phyloP scores from a whole-genome alignment of 148 eudicot genomes.

The Rhododendron henanense region DNA sequence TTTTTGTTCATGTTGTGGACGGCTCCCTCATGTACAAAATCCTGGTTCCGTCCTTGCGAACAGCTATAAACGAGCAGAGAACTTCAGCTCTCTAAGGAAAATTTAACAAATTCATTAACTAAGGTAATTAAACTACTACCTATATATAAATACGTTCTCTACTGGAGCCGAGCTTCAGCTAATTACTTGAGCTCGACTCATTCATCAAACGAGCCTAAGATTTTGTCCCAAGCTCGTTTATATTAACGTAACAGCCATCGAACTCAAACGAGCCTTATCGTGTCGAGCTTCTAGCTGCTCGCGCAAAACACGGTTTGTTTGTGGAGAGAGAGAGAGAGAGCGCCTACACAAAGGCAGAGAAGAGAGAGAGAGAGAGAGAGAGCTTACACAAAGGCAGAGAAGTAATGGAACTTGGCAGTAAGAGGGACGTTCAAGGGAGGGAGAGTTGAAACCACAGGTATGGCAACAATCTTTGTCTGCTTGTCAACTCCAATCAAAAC shows the following conservation, averaged over 20 bases:
- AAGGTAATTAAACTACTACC: background rate
- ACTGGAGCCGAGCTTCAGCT: background rate
- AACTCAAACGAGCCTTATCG: background rate
- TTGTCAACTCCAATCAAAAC: constrained; percentile 57
- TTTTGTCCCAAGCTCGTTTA: background rate
- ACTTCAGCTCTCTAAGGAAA: background rate
- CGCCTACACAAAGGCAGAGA: constrained; percentile 79
- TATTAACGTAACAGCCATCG: background rate
- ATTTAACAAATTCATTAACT: background rate
- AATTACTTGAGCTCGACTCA: background rate
- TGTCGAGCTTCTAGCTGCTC: background rate
- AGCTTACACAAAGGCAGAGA: constrained; percentile 75
- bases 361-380: constrained; percentile 11
- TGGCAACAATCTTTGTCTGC: constrained; percentile 44
- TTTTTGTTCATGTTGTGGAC: no score
- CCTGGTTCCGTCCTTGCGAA: no score
- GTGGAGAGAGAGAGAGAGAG: background rate
- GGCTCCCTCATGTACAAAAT: no score
- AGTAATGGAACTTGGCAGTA: constrained; percentile 50
- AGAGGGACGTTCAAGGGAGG: no score
- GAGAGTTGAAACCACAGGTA: no score
- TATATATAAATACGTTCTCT: background rate
- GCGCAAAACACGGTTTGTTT: no score
- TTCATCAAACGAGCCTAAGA: background rate
- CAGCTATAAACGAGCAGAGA: background rate